phyloP scores from a whole-genome alignment of 805 yeast genomes.

The Candida schatavii region DNA sequence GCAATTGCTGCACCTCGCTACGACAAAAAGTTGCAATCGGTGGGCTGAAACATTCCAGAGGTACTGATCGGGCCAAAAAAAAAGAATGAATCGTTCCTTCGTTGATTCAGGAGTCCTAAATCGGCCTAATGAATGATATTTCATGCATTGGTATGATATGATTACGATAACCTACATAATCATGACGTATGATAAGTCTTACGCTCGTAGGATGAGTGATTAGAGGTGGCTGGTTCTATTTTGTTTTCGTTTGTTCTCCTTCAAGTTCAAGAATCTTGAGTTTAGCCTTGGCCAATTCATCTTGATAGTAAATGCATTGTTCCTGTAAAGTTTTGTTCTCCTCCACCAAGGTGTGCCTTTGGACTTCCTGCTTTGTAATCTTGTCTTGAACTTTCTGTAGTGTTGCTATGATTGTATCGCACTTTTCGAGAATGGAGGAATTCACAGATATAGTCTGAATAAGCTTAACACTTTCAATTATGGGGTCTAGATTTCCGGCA shows the following conservation, averaged over 20 bases:
- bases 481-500: background rate
- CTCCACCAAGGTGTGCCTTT: slow-evolving; percentile 2
- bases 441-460: slow-evolving; percentile 5
- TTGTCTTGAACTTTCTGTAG: slow-evolving; percentile 4
- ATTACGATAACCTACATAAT: too few species aligned
- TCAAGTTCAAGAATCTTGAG: slow-evolving; percentile 18
- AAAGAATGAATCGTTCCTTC: too few species aligned
- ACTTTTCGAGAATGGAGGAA: background rate
- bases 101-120: too few species aligned
- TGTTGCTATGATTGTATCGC: slow-evolving; percentile 2
- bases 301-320: slow-evolving; percentile 15
- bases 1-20: too few species aligned
- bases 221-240: too few species aligned
- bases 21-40: too few species aligned
- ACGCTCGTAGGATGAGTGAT: too few species aligned
- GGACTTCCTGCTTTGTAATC: background rate
- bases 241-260: slow-evolving; percentile 6
- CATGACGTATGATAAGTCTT: too few species aligned
- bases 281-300: slow-evolving; percentile 24
- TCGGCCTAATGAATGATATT: too few species aligned
- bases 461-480: slow-evolving; percentile 1
- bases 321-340: slow-evolving; percentile 10
- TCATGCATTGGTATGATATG: too few species aligned
- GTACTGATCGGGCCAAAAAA: too few species aligned
- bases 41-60: too few species aligned